These are phyloP conservation scores for Metschnikowia cerradonensis DNA, from an alignment of 805 yeast species.

Conservation along the genomic window DNA sequence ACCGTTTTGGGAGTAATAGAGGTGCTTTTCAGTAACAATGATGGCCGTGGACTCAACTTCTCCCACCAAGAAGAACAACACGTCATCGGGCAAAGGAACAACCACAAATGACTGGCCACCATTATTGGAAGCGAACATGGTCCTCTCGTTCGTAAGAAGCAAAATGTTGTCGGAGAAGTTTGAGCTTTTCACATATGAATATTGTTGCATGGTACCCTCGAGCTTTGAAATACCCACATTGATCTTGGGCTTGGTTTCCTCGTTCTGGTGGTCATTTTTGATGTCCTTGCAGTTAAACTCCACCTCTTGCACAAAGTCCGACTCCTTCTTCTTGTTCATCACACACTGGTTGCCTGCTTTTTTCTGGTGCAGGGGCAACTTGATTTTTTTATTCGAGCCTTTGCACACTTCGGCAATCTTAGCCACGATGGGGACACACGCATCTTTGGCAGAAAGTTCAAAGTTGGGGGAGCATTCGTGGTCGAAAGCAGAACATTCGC, in stretches of 20 bases:
- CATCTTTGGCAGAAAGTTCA: conserved; percentile 27
- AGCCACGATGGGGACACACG: conserved; percentile 43
- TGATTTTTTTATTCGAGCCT: conserved; percentile 20
- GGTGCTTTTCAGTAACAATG: conserved; percentile 45
- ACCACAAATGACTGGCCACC: conserved; percentile 53
- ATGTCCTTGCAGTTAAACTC: conserved; percentile 15
- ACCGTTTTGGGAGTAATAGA: conserved; percentile 64
- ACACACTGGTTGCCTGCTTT: conserved; percentile 46
- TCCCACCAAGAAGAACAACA: conserved; percentile 59
- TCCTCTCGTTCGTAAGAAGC: conserved; percentile 49
- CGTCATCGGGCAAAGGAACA: conserved; percentile 37
- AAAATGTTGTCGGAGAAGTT: conserved; percentile 42
- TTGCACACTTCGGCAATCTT: conserved; percentile 25
- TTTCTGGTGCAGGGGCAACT: conserved; percentile 37
- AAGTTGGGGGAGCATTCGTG: conserved; percentile 64
- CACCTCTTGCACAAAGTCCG: conserved; percentile 12
- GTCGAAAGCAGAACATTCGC: conserved; percentile 63
- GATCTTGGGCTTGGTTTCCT: conserved; percentile 22
- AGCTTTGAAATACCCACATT: conserved; percentile 40
- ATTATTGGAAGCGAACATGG: conserved; percentile 64
- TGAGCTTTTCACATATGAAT: conserved; percentile 44
- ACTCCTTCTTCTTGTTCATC: conserved; percentile 20
- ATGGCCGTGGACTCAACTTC: conserved; percentile 54
- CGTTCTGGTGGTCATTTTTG: conserved; percentile 8
- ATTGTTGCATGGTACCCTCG: conserved; percentile 50